Evolutionary conservation across 306 rosid genomes (phyloP), one percentile per base, ranked within the genome.

Genomic region (Prosopis cineraria): DNA sequence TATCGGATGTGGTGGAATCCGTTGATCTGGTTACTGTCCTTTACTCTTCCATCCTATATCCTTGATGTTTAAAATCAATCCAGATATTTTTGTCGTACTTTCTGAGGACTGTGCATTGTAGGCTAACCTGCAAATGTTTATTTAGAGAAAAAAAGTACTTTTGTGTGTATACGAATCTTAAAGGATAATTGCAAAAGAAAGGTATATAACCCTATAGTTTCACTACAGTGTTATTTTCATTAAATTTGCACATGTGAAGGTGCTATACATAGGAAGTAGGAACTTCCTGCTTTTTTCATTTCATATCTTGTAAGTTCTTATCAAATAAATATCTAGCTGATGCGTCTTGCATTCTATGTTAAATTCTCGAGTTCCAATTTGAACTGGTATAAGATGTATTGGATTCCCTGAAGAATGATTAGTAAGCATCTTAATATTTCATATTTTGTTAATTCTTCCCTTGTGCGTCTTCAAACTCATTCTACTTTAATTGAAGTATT

Each of bases 401-500:
- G 63, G 5, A 56, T 76, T 76, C 14, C 7, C 30, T 19, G 36
- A 67, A 66, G 22, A 37, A 66, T 25, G 43, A 12, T 2, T 19
- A 73, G 36, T 53, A 17, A 39, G 7, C 10, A 8, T 39, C 12
- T 9, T 8, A 12, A 1, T 39, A 39, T 39, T 39, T 39, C 1
- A 39, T 39, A 39, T 39, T 3, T 39, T 39, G 12, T 39, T 39
- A 39, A 12, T 39, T 39, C 2, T 58, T 20, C 3, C 68, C 50
- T 30, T 40, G 31, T 55, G 58, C 41, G 7, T 27, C 27, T 68
- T 76, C 14, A 74, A 31, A 76, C 36, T 70, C 44, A 33, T 43
- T 31, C 40, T 43, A 30, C 62, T 58, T 58, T 11, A 10, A 74
- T 40, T 19, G 64, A 45, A 58, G 34, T 53, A 64, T 17, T 77